Conservation (phyloP, 2,329 filamentous ascomycete species). For the Onygenales sp. region DNA sequence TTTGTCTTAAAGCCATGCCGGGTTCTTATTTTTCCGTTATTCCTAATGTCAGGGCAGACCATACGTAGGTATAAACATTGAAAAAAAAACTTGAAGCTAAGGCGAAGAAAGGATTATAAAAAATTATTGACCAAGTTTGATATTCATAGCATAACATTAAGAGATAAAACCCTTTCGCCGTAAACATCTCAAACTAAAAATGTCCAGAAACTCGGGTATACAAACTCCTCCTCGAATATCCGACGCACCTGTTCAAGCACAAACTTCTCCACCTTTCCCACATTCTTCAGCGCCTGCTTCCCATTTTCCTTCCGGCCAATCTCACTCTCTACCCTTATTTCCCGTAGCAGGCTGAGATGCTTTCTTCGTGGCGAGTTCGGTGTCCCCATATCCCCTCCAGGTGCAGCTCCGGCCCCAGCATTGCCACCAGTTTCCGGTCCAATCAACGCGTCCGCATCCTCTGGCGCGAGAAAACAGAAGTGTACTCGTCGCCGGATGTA, state of each 20-base stretch:
- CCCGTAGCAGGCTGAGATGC: slow-evolving; percentile 72
- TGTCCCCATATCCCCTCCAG: slow-evolving; percentile 12
- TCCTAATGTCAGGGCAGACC: too few relatives aligned
- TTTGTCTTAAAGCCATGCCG: too few relatives aligned
- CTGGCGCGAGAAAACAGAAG: slow-evolving; percentile 88
- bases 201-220: slow-evolving; percentile 97
- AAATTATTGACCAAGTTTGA: too few relatives aligned
- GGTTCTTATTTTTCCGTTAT: too few relatives aligned
- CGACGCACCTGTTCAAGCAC: slow-evolving; percentile 90
- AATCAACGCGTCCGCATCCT: slow-evolving; percentile 72
- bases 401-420: slow-evolving; percentile 5
- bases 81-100: too few relatives aligned
- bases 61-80: too few relatives aligned
- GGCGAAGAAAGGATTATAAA: too few relatives aligned
- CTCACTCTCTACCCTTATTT: slow-evolving; percentile 94
- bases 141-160: too few relatives aligned
- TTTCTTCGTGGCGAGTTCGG: slow-evolving; percentile 26
- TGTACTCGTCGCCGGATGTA: slow-evolving; percentile 83
- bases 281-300: slow-evolving; percentile 94
- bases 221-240: slow-evolving; percentile 98
- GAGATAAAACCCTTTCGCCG: too few relatives aligned
- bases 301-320: slow-evolving; percentile 86
- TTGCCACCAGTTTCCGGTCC: slow-evolving; percentile 24
- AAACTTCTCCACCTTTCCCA: slow-evolving; percentile 96
- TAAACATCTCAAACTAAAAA: slow-evolving; percentile 61